Evolutionary conservation across 192 early-diverging fungal genomes (phyloP), one percentile per base, ranked within the genome.

Genomic region (Powellomyces hirtus): DNA sequence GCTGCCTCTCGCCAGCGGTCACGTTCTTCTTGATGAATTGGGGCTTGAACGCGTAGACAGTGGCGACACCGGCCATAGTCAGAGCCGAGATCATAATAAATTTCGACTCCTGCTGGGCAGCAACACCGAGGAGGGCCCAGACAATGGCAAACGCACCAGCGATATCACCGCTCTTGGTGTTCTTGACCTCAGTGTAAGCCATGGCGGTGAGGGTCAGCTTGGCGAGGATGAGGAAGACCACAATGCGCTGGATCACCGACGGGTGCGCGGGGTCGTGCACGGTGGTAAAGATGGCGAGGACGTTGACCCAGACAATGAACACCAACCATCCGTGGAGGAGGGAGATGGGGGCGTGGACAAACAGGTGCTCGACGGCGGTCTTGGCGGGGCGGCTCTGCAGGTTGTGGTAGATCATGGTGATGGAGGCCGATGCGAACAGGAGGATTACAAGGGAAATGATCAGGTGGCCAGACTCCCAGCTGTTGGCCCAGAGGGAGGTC

Each of bases 251-350:
- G 37, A 78, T 73, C 26, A 80, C 59, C 18, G 64, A 60, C 30
- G 88, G 85, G 42, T 68, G 51, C 18, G 38, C 44, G 20, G 72
- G 71, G 42, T 77, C 70, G 10, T 42, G 34, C 29, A 74, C 44
- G 30, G 59, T 58, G n/a, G 82, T 79, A 62, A 89, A 82, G 62
- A 79, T 79, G 56, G 83, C 85, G 64, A 88, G 84, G 46, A 75
- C 60, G 77, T 85, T 88, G 66, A 88, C 66, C 68, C 85, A 71
- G 71, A 73, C 56, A 40, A 86, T 64, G 60, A 85, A 82, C 51
- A 83, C 72, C 53, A 89, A 77, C 82, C 85, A 87, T 31, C 83
- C 87, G 73, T 88, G 84, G 76, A 82, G 89, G 30, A 88, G 72
- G 36, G 67, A 70, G 81, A 90, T 84, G 66, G 89, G 89, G 38